phyloP scores from a whole-genome alignment of 352 stramenopile genomes.

The Globisporangium perplexum region DNA sequence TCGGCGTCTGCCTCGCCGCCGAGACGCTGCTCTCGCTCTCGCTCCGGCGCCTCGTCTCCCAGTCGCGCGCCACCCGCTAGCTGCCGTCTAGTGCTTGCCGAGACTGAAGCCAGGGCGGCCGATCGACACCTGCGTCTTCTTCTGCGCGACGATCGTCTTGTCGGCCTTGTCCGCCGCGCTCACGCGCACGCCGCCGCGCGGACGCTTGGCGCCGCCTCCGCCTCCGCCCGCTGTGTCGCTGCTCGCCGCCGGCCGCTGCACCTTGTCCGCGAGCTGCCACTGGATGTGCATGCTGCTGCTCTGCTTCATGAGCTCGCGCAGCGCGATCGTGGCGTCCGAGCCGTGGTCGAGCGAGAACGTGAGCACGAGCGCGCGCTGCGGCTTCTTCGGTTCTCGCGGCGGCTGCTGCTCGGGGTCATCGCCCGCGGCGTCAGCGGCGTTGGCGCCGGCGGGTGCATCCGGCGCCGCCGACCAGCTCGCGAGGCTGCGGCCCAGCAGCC shows the following conservation, averaged over 20 bases:
- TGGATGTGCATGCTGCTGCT: constrained; percentile 81
- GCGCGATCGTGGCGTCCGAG: constrained; percentile 90
- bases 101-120: constrained; percentile 77
- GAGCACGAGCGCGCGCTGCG: constrained; percentile 39
- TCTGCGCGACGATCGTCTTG: constrained; percentile 54
- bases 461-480: neutral
- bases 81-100: constrained; percentile 42
- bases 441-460: neutral
- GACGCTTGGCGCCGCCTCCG: neutral
- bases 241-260: neutral
- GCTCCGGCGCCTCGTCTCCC: constrained; percentile 18
- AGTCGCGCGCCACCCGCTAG: constrained; percentile 2
- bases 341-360: constrained; percentile 57
- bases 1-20: constrained; percentile 27
- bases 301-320: constrained; percentile 95
- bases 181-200: neutral
- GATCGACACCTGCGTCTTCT: constrained; percentile 77
- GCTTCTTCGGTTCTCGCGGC: neutral
- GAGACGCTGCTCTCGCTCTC: constrained; percentile 38
- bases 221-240: constrained; percentile 6
- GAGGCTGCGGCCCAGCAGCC: constrained; percentile 16
- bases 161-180: constrained; percentile 23
- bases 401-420: constrained; percentile 1
- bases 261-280: constrained; percentile 36
- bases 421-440: neutral